Evolutionary conservation across 2,329 filamentous ascomycete species (phyloP).

Genomic region (Aspergillus ochraceus): DNA sequence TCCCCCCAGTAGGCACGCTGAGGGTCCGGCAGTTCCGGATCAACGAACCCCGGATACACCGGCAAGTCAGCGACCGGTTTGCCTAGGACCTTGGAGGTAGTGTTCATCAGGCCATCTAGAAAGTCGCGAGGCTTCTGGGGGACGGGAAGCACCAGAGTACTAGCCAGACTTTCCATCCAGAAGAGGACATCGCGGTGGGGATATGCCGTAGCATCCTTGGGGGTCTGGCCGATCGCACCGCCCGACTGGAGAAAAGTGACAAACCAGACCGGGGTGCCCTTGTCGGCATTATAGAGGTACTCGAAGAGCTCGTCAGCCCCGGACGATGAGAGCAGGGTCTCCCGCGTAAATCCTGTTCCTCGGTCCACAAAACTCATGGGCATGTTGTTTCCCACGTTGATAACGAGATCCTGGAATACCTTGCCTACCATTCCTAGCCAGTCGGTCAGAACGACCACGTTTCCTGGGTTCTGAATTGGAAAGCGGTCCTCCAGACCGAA

Average conservation of each 20-base stretch:
- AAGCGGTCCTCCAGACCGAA: slow-evolving; percentile 29
- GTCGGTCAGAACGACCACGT: slow-evolving; percentile 26
- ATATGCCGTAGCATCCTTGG: slow-evolving; percentile 60
- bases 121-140: slow-evolving; percentile 48
- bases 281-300: slow-evolving; percentile 52
- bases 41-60: slow-evolving; percentile 65
- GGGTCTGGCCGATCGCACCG: slow-evolving; percentile 59
- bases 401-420: slow-evolving; percentile 23
- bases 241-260: slow-evolving; percentile 62
- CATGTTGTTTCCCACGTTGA: neutral
- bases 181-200: slow-evolving; percentile 64
- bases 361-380: neutral
- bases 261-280: slow-evolving; percentile 59
- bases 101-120: slow-evolving; percentile 46
- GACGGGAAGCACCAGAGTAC: neutral
- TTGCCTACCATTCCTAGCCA: slow-evolving; percentile 30
- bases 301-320: slow-evolving; percentile 53
- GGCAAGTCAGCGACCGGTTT: slow-evolving; percentile 37
- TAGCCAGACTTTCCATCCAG: slow-evolving; percentile 63
- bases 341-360: slow-evolving; percentile 54
- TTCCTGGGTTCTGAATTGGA: slow-evolving; percentile 18
- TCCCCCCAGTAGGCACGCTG: slow-evolving; percentile 58
- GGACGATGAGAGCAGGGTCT: slow-evolving; percentile 50
- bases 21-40: slow-evolving; percentile 48
- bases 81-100: neutral